Evolutionary conservation across 139 green algal species (phyloP).

Genomic region (Coccomyxa sp.): DNA sequence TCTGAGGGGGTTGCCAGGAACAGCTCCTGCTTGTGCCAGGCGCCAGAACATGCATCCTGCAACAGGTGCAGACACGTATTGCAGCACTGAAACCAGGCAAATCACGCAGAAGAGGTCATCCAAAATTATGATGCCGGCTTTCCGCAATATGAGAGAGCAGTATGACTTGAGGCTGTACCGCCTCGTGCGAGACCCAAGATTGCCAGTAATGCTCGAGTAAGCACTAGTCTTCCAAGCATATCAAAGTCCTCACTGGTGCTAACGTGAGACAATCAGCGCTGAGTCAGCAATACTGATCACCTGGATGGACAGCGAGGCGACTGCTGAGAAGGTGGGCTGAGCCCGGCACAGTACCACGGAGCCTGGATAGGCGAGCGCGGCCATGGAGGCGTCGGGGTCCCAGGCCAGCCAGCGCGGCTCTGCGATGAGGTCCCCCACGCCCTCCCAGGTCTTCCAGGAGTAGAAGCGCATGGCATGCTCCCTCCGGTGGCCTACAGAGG

Average conservation of each 20-base stretch:
- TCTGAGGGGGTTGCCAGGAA: slow-evolving; percentile 31
- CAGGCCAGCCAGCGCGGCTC: slow-evolving; percentile 31
- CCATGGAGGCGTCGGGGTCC: slow-evolving; percentile 44
- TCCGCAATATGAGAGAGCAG: too few species aligned
- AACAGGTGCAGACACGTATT: background rate
- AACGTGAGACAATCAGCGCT: too few species aligned
- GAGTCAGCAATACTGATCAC: background rate
- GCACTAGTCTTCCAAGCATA: too few species aligned
- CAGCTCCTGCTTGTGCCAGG: slow-evolving; percentile 49
- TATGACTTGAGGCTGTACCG: too few species aligned
- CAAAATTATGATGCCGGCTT: too few species aligned
- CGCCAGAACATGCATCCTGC: slow-evolving; percentile 16
- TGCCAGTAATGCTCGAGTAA: background rate
- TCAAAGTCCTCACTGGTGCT: too few species aligned
- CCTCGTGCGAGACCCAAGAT: too few species aligned
- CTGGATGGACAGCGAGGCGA: slow-evolving; percentile 31
- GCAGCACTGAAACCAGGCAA: too few species aligned
- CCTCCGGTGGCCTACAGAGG: slow-evolving; percentile 11
- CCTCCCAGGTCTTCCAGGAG: slow-evolving; percentile 10
- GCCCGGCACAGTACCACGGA: slow-evolving; percentile 34
- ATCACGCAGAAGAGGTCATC: too few species aligned
- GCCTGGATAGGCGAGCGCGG: slow-evolving; percentile 40
- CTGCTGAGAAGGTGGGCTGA: slow-evolving; percentile 33
- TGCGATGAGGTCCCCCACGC: slow-evolving; percentile 6
- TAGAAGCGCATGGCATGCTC: slow-evolving; percentile 20